Base-by-base conservation (phyloP, 148 eudicot genomes). In the Chenopodium berlandieri region DNA sequence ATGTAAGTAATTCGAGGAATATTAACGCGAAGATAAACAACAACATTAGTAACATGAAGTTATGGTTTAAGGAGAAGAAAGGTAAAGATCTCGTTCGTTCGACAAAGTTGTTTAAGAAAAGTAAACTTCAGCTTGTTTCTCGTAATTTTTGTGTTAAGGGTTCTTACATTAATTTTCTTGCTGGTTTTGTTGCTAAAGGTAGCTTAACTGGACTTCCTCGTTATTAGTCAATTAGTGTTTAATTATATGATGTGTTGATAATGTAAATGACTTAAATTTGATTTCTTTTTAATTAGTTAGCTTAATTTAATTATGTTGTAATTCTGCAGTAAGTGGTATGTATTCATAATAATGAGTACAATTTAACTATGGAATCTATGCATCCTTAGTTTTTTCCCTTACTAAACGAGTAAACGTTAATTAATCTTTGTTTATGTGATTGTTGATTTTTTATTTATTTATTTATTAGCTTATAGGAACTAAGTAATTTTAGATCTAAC, bases 111-210 rank as follows among this genome's bases (percentile, higher is more conserved):
- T 77, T 84, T 52, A 84, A 84, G 69, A 80, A 52, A 40, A 84
- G 78, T 84, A 81, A 77, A 66, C 44, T 81, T 1, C 74, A 70
- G 2, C 16, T 80, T 72, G 75, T 80, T 65, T 80, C 86, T 77
- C 81, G 73, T 81, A 72, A 73, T 81, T 63, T 81, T 40, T 81
- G 86, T 23, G 47, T 81, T 77, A 84, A 84, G 75, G 78, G 83
- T 1, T 84, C 84, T 72, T 81, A 81, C 32, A 50, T 81, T 31
- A 77, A 73, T 25, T 81, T 84, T 81, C 83, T 84, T 77, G 78
- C 83, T 81, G 63, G 81, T 32, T 84, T 84, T 81, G 78, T 81
- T 84, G 83, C 83, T 73, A 76, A 77, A 84, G 86, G 83, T 80
- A 80, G 74, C 75, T 84, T 84, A 27, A 84, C 12, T 80, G 78